Evolutionary conservation across 164 flowering plant genomes (phyloP).

Genomic region (Berberis vulgaris): DNA sequence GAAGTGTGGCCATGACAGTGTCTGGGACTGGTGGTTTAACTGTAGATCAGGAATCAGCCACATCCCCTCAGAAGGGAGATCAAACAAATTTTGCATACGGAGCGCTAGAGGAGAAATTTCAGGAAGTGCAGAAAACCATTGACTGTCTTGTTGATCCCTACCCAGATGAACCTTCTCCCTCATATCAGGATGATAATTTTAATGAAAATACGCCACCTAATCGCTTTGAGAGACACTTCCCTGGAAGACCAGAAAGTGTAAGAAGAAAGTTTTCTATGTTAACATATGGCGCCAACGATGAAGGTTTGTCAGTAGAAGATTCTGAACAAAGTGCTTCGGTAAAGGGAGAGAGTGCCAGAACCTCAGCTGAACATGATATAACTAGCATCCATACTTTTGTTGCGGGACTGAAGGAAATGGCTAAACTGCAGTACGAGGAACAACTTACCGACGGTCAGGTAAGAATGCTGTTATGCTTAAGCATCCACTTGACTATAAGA

Average conservation of each 20-base stretch:
- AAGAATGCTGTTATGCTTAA: neutral
- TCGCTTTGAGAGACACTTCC: slow-evolving; percentile 30
- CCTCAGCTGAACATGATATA: slow-evolving; percentile 52
- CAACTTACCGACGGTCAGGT: slow-evolving; percentile 54
- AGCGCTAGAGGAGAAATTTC: slow-evolving; percentile 28
- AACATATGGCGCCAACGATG: slow-evolving; percentile 18
- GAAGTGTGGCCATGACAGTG: neutral
- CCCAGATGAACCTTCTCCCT: slow-evolving; percentile 31
- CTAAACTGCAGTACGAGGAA: slow-evolving; percentile 50
- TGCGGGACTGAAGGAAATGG: slow-evolving; percentile 77
- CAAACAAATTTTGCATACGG: slow-evolving; percentile 13
- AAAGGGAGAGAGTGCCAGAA: slow-evolving; percentile 15
- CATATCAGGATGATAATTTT: slow-evolving; percentile 20
- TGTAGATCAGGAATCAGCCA: slow-evolving; percentile 12
- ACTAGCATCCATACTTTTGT: slow-evolving; percentile 66
- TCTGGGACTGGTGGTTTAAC: slow-evolving; percentile 15
- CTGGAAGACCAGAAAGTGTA: slow-evolving; percentile 29
- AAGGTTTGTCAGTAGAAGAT: slow-evolving; percentile 19
- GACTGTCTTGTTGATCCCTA: slow-evolving; percentile 20
- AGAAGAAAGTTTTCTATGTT: slow-evolving; percentile 19
- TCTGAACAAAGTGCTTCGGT: slow-evolving; percentile 21
- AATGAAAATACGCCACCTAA: slow-evolving; percentile 33
- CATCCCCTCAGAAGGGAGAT: slow-evolving; percentile 15
- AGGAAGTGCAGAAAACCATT: slow-evolving; percentile 32
- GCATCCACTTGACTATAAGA: neutral